Evolutionary conservation across 768 basidiomycete species (phyloP), one percentile per base, ranked within the genome.

Genomic region (Mycena leptocephala): DNA sequence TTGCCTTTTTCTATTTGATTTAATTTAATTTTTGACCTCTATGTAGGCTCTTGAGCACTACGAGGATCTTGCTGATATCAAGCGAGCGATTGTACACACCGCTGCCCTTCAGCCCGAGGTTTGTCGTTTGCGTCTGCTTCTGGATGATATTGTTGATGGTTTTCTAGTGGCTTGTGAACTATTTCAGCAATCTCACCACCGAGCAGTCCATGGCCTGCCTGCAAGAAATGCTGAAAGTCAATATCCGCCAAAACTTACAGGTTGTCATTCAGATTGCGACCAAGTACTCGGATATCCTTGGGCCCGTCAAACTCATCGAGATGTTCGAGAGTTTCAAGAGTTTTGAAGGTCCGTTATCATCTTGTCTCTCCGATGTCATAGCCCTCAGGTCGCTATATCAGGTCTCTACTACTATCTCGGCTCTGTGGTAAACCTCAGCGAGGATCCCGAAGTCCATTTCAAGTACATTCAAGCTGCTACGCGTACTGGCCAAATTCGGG

Each of bases 391-490:
- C 28, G 41, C 32, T 24, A 74, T 46, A 24, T 53, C 51, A 95
- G 94, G 96, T 84, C 92, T 99, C 30, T 99, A 99, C 88, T 99
- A 99, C 86, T 99, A 99, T 84, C 94, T 99, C 56, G 98, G 98
- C 32, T 98, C 98, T 13, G 91, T 99, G 79, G 98, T 99, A 83
- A 99, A 99, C 86, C 90, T 99, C 78, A 96, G 95, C 83, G 92
- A 96, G 83, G 98, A 99, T 85, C 91, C 96, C 6, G 98, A 99
- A 84, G 98, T 99, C 3, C 95, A 99, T 88, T 99, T 98, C 93
- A 99, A 99, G 89, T 99, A 99, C 87, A 99, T 99, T 82, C 98
- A 99, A 82, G 98, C 98, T 32, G 98, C 98, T 8, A 98, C 97
- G 2, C 93, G 98, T 32, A 99, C 98, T 33, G 97, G 98, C 51